Base-by-base conservation (phyloP, 1,139 yeast genomes). In the Arxiozyma heterogenica region DNA sequence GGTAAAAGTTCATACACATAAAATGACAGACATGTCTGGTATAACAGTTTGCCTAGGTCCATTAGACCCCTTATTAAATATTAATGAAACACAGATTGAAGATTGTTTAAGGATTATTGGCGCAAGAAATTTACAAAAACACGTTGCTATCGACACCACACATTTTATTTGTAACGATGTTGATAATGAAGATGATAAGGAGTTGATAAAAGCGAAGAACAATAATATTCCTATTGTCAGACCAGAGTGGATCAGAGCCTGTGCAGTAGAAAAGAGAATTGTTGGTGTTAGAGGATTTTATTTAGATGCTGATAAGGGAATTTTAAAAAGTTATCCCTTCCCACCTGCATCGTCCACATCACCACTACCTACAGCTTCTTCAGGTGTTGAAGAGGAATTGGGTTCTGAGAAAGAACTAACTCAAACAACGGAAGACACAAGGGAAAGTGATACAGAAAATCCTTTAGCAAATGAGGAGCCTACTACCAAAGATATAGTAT, bases 161-260 rank as follows among this genome's bases (percentile, higher is more conserved):
- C 98, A 94, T 69, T 93, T 57, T 41, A 51, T 57, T 21, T 54
- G 57, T 48, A 57, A 55, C 51, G 59, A 55, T 38, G 44, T 22
- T 11, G 57, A 53, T n/a, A 45, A 49, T 22, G 54, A 53, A 18
- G 58, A 58, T 22, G 59, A 56, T 38, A 57, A 52, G 30, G 57
- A 58, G 39, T 72, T 76, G 54, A 75, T 83, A 59, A 85, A 83
- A 67, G 98, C 98, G 1, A 78, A 80, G 58, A 91, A 86, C 56
- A 80, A 83, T 76, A 93, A 91, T 67, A 90, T 93, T 55, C 99
- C 99, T 3, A 81, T 93, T 47, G 93, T 93, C 30, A 80, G 96
- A 68, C 98, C 98, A 0, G 98, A 93, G 68, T 93, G 98, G 98
- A 75, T 93, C 55, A 85, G 87, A 70, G 97, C 97, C 0, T 93